These are phyloP conservation scores for Penicillium macrosclerotiorum DNA, from an alignment of 495 filamentous ascomycete species.

Conservation along the genomic window DNA sequence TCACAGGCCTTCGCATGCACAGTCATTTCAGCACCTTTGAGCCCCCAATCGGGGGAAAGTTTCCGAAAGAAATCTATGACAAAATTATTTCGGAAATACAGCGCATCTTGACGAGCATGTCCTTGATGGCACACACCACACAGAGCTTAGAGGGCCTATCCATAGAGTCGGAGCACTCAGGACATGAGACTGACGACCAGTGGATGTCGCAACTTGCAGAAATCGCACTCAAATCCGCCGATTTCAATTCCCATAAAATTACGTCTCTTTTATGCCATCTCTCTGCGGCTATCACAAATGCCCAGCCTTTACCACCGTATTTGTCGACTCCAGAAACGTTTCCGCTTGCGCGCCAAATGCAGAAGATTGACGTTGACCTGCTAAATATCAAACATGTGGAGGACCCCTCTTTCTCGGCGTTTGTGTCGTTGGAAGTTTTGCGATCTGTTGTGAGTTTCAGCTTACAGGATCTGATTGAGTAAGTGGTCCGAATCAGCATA, in stretches of 20 bases:
- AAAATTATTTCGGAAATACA: constrained; percentile 33
- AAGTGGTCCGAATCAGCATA: constrained; percentile 3
- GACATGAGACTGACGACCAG: constrained; percentile 3
- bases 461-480: constrained; percentile 54
- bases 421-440: constrained; percentile 70
- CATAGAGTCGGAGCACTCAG: constrained; percentile 9
- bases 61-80: constrained; percentile 33
- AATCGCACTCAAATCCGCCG: constrained; percentile 31
- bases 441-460: constrained; percentile 64
- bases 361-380: constrained; percentile 51
- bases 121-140: constrained; percentile 58
- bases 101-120: constrained; percentile 61
- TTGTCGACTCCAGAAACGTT: constrained; percentile 56
- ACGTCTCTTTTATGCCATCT: constrained; percentile 65
- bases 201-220: constrained; percentile 29
- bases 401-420: constrained; percentile 71
- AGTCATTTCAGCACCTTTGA: constrained; percentile 37
- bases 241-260: constrained; percentile 60
- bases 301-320: constrained; percentile 58
- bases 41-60: constrained; percentile 37
- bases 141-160: constrained; percentile 23
- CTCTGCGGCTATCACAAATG: constrained; percentile 60
- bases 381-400: constrained; percentile 61
- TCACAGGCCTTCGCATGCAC: constrained; percentile 30
- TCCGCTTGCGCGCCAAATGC: constrained; percentile 51